Evolutionary conservation across 2,329 filamentous ascomycete species (phyloP).

Genomic region (Alternaria sp.): DNA sequence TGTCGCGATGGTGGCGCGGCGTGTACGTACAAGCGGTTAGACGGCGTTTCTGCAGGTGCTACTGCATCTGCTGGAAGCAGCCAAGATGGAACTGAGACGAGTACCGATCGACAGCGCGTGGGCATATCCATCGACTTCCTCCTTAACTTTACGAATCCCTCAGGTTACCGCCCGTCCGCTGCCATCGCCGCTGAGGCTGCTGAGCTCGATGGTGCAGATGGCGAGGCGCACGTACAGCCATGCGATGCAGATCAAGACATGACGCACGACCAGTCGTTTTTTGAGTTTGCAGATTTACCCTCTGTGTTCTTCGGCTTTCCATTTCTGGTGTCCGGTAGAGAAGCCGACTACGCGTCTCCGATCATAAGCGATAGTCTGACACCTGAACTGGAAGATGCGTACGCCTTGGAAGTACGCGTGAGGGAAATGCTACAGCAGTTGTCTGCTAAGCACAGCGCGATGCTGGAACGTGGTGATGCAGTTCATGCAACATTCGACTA

Average conservation of each 20-base stretch:
- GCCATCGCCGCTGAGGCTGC: background rate
- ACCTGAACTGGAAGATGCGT: background rate
- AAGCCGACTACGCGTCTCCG: background rate
- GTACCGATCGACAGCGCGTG: background rate
- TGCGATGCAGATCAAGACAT: background rate
- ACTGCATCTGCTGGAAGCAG: background rate
- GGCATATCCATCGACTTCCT: background rate
- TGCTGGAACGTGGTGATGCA: background rate
- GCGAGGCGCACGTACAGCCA: background rate
- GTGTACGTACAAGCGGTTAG: background rate
- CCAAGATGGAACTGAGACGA: background rate
- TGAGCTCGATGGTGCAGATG: background rate
- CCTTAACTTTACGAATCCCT: background rate
- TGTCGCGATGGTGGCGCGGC: background rate
- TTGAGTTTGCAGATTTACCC: background rate
- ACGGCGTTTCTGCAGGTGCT: background rate
- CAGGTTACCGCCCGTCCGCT: background rate
- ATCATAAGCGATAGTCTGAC: background rate
- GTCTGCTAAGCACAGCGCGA: background rate
- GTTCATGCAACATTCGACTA: background rate
- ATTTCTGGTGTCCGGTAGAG: background rate
- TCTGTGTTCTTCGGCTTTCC: background rate
- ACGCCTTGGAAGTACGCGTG: background rate
- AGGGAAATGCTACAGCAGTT: background rate
- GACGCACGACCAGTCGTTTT: background rate